Percentiles rank a stretch among this genome's conserved stretches.
These are phyloP conservation scores for Colletotrichum melonis DNA, from an alignment of 2,329 filamentous ascomycete genomes.

Conservation along the genomic window DNA sequence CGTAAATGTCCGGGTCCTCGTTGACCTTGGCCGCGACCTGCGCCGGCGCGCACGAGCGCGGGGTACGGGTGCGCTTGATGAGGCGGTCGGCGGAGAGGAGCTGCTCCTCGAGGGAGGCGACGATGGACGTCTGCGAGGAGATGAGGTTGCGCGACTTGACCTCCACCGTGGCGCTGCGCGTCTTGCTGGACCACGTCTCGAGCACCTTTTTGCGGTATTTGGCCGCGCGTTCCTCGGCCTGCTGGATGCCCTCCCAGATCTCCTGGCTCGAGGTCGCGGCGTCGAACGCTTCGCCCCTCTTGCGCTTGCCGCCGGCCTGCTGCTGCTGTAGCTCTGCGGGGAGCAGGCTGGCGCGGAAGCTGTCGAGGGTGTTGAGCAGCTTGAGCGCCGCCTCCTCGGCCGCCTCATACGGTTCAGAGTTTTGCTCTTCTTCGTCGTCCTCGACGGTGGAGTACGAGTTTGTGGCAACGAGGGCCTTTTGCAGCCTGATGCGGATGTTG, in stretches of 20 bases:
- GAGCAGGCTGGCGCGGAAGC: conserved; percentile 72
- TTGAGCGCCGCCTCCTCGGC: conserved; percentile 88
- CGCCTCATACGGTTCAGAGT: conserved; percentile 71
- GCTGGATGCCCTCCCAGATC: conserved; percentile 79
- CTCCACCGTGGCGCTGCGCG: conserved; percentile 67
- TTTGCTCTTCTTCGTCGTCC: conserved; percentile 49
- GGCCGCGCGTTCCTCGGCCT: conserved; percentile 69
- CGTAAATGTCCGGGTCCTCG: conserved; percentile 78
- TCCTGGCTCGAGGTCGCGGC: conserved; percentile 68
- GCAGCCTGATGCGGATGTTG: conserved; percentile 90
- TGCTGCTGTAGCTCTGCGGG: conserved; percentile 51
- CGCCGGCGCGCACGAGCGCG: conserved; percentile 80
- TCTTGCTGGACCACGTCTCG: conserved; percentile 90
- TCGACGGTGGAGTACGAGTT: conserved; percentile 75
- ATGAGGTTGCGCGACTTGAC: conserved; percentile 68
- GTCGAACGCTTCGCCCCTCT: conserved; percentile 57
- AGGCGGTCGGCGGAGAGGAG: conserved; percentile 75
- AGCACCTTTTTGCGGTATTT: conserved; percentile 77
- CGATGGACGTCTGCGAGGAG: conserved; percentile 68
- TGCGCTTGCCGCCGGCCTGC: conserved; percentile 69
- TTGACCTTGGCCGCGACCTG: conserved; percentile 69
- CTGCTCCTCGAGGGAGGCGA: conserved; percentile 76
- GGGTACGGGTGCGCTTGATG: conserved; percentile 74
- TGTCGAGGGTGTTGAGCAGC: conserved; percentile 84
- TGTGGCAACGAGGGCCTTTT: conserved; percentile 86